These are phyloP conservation scores for Coemansia brasiliensis DNA, from an alignment of 192 early-diverging fungal species.

Conservation along the genomic window DNA sequence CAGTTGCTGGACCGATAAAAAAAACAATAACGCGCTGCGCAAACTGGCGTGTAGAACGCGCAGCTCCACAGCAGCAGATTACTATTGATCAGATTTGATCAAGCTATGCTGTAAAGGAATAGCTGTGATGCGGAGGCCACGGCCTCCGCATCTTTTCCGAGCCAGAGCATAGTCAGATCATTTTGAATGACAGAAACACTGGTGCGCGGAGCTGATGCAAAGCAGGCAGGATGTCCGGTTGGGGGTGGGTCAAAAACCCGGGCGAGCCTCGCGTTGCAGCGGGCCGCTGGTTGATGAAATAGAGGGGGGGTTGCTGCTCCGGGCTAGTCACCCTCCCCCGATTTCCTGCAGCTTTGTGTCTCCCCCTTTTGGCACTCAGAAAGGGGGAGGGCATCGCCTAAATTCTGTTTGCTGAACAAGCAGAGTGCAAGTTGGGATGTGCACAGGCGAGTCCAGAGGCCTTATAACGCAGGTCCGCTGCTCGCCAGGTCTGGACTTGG, in stretches of 20 bases:
- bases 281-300: slow-evolving; percentile 10
- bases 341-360: slow-evolving; percentile 5
- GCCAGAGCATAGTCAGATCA: too few relatives aligned
- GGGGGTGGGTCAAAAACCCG: background rate
- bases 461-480: slow-evolving; percentile 1
- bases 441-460: background rate
- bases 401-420: slow-evolving; percentile 5
- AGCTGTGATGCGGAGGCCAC: too few relatives aligned
- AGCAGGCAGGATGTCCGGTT: too few relatives aligned
- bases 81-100: too few relatives aligned
- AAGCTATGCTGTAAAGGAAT: too few relatives aligned
- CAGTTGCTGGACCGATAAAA: background rate
- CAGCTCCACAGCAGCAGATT: background rate
- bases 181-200: too few relatives aligned
- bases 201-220: too few relatives aligned
- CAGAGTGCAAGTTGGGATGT: background rate
- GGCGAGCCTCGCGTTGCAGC: background rate
- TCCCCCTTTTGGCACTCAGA: background rate
- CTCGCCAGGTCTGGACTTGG: slow-evolving; percentile 1
- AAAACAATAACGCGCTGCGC: background rate
- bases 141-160: too few relatives aligned
- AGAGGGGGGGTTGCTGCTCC: background rate
- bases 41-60: background rate
- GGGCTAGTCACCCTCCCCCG: slow-evolving; percentile 2
- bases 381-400: background rate